Base-by-base conservation (phyloP, 495 filamentous ascomycete genomes). In the Penicillium antarcticum region DNA sequence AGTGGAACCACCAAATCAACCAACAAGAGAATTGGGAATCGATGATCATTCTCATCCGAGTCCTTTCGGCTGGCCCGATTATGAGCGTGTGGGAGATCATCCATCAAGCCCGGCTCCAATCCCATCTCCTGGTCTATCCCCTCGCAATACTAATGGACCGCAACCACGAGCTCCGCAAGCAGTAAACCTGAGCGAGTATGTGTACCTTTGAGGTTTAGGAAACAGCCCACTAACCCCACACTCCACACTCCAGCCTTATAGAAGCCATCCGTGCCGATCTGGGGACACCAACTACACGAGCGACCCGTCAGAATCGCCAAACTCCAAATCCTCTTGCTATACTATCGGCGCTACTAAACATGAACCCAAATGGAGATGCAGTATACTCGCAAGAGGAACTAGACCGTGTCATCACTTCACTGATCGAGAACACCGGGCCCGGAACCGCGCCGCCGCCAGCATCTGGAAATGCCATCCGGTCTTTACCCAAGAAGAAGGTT, bases 371-470 rank as follows among this genome's bases (percentile, higher is more conserved):
- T 46, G 90, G 90, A 12, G 92, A 97, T 66, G 89, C 85, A n/a
- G 94, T 96, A 1, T 95, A 90, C 61, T 84, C 87, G 1, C 89
- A 97, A 72, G 91, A 94, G 70, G 91, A 88, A 12, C 71, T 97
- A 1, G 92, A 98, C 65, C 83, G 88, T 29, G 87, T 98, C 50
- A 86, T 98, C 36, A 85, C 89, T 1, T 81, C 87, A 52, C 74
- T 98, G 26, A 90, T 96, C 80, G 92, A 96, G 57, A 83, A 88
- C 48, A 84, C 87, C 42, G 77, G 79, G 16, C 77, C 81, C 29
- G 82, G 83, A 18, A 90, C 86, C 41, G 94, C 90, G 1, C 86
- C 91, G 2, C 89, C 90, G 2, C 92, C 94, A 2, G 94, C 94
- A 32, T 67, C 87, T 2, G 80, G 82, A 31, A 77, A 74, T 11